Conservation (phyloP, 306 rosid genomes). For the Pterocarpus macrocarpus region DNA sequence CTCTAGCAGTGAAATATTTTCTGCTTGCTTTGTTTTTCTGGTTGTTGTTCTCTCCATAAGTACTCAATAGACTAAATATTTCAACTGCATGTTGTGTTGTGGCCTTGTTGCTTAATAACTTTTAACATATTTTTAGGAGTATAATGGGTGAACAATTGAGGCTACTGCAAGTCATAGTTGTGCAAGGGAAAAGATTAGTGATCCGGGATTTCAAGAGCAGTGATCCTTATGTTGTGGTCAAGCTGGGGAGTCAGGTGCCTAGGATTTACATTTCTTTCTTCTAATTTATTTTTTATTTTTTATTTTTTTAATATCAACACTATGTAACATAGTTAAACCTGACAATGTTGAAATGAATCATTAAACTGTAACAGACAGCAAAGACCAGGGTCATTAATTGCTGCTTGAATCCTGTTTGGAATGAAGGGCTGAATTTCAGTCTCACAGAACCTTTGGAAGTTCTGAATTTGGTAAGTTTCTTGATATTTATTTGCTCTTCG, state of each 20-base stretch:
- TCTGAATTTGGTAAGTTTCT: slow-evolving; percentile 68
- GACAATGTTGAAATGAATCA: slow-evolving; percentile 27
- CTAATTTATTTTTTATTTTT: neutral
- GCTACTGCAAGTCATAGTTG: slow-evolving; percentile 64
- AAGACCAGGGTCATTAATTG: slow-evolving; percentile 85
- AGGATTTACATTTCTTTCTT: neutral
- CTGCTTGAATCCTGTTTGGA: slow-evolving; percentile 86
- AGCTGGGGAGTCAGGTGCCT: slow-evolving; percentile 77
- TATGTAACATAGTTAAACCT: neutral
- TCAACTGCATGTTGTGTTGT: neutral
- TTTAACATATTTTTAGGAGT: neutral
- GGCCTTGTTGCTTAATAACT: neutral
- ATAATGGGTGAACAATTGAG: slow-evolving; percentile 67
- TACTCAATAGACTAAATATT: no score
- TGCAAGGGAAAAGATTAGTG: slow-evolving; percentile 75
- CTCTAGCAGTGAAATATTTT: no score
- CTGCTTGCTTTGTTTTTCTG: no score
- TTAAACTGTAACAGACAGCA: slow-evolving; percentile 64
- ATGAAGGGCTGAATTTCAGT: slow-evolving; percentile 75
- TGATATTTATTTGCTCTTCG: slow-evolving; percentile 15
- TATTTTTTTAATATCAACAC: neutral
- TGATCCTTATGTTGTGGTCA: slow-evolving; percentile 86
- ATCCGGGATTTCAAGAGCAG: slow-evolving; percentile 92
- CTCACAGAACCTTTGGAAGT: slow-evolving; percentile 62
- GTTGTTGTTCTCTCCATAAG: no score